phyloP scores from a whole-genome alignment of 345 rosid genomes.

The Cardiospermum halicacabum region DNA sequence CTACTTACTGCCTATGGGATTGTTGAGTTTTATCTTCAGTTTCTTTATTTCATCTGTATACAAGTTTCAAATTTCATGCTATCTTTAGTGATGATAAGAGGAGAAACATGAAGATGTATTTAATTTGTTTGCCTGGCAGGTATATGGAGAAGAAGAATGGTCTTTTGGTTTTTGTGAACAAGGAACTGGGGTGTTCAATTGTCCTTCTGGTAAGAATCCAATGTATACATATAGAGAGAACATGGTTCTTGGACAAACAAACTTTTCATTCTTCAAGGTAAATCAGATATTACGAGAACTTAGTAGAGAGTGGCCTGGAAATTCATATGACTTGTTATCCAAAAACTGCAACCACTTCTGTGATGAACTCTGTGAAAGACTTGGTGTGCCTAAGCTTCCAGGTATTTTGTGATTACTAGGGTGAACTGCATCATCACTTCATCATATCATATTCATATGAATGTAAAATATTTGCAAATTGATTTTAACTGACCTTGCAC shows the following conservation, averaged over 20 bases:
- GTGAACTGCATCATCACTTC: not conserved
- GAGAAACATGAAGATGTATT: conserved; percentile 11
- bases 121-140: conserved; percentile 34
- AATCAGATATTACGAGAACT: conserved; percentile 80
- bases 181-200: conserved; percentile 90
- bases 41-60: not conserved
- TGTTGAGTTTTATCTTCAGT: not conserved
- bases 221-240: conserved; percentile 85
- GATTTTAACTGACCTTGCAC: not conserved
- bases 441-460: not conserved
- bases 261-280: conserved; percentile 51
- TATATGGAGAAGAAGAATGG: conserved; percentile 92
- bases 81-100: not conserved
- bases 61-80: not conserved
- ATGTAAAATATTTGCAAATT: not conserved
- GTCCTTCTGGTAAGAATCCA: conserved; percentile 78
- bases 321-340: conserved; percentile 65
- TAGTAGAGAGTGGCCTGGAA: conserved; percentile 87
- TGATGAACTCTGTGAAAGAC: conserved; percentile 72
- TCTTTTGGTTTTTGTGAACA: conserved; percentile 92
- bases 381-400: conserved; percentile 91
- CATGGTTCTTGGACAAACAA: conserved; percentile 68
- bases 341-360: conserved; percentile 98
- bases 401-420: conserved; percentile 35
- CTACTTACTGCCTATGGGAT: not conserved